A percentile compares a stretch with the other conserved stretches of the same genome.
Evolutionary conservation across 805 yeast genomes (phyloP).

Genomic region (Blastobotrys chiropterorum): DNA sequence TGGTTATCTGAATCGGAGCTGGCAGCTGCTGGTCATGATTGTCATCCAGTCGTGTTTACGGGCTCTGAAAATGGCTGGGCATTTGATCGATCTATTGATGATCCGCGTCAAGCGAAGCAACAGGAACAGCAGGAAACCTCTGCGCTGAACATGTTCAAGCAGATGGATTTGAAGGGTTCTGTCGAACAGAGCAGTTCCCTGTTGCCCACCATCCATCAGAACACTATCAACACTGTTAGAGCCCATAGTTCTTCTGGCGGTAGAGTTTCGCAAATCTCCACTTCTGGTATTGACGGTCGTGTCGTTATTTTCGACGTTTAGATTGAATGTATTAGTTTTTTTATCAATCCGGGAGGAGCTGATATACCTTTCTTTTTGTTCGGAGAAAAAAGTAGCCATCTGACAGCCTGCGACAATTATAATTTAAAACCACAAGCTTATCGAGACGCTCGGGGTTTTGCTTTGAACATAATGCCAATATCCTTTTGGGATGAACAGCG

Average conservation of each 20-base stretch:
- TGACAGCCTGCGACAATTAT: too few relatives aligned
- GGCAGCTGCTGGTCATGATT: constrained; percentile 87
- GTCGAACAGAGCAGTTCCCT: constrained; percentile 38
- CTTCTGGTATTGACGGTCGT: constrained; percentile 88
- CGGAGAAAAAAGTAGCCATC: neutral
- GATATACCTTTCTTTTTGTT: neutral
- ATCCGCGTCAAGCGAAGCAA: constrained; percentile 37
- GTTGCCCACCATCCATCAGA: constrained; percentile 80
- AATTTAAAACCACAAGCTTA: constrained; percentile 26
- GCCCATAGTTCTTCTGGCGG: constrained; percentile 39
- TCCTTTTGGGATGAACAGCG: constrained; percentile 22
- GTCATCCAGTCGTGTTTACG: constrained; percentile 80
- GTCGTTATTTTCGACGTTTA: constrained; percentile 67
- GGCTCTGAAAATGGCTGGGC: constrained; percentile 62
- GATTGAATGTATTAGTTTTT: too few relatives aligned
- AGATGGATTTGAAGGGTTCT: constrained; percentile 90
- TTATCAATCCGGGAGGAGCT: too few relatives aligned
- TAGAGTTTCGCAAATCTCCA: constrained; percentile 53
- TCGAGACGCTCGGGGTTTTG: constrained; percentile 17
- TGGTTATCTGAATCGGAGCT: constrained; percentile 63
- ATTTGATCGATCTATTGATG: constrained; percentile 57
- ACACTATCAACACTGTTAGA: constrained; percentile 66
- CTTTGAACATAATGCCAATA: constrained; percentile 28
- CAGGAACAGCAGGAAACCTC: constrained; percentile 44
- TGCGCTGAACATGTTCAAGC: constrained; percentile 83